Evolutionary conservation across 2,329 filamentous ascomycete genomes (phyloP).

Genomic region (Colletotrichum siamense): DNA sequence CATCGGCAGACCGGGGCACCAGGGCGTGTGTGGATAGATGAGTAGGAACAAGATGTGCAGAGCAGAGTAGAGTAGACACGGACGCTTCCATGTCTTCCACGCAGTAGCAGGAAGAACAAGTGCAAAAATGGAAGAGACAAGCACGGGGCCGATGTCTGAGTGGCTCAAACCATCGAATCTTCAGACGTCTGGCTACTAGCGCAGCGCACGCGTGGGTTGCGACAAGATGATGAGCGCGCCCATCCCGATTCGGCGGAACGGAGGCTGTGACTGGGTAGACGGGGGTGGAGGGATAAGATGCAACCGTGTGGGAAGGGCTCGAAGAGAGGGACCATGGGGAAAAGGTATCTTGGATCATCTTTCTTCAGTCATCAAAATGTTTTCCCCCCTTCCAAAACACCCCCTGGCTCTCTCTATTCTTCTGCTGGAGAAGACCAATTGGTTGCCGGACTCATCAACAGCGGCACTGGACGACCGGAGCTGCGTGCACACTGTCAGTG

Average conservation of each 20-base stretch:
- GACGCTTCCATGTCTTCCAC: background rate
- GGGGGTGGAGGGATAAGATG: background rate
- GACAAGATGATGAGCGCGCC: background rate
- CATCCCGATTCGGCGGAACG: constrained; percentile 24
- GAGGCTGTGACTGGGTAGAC: background rate
- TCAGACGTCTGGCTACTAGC: constrained; percentile 16
- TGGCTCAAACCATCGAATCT: constrained; percentile 18
- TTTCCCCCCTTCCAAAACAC: background rate
- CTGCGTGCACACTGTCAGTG: background rate
- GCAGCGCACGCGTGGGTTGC: background rate
- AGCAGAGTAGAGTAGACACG: background rate
- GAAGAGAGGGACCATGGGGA: background rate
- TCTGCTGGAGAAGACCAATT: background rate
- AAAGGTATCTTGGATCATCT: background rate
- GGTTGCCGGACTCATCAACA: background rate
- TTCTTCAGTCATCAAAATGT: background rate
- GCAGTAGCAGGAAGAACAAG: background rate
- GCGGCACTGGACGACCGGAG: constrained; percentile 13
- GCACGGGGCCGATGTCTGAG: background rate
- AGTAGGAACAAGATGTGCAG: background rate
- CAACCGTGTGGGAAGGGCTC: background rate
- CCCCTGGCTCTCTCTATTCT: background rate
- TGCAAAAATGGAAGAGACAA: background rate
- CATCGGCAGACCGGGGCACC: background rate
- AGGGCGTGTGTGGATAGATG: background rate